Evolutionary conservation across 2,329 filamentous ascomycete genomes (phyloP).

Genomic region (Aspergillus sp.): DNA sequence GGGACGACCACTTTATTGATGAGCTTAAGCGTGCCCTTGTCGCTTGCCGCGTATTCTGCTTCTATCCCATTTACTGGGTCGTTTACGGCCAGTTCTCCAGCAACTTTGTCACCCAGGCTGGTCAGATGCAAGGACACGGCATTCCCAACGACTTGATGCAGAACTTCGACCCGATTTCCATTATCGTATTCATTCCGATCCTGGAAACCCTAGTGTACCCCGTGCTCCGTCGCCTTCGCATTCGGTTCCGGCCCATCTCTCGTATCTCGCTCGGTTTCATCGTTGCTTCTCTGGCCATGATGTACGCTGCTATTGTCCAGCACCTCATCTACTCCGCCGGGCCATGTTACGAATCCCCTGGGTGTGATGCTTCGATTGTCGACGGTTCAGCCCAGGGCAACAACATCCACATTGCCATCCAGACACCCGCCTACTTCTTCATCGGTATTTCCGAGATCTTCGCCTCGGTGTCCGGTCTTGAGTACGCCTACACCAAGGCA

Average conservation of each 20-base stretch:
- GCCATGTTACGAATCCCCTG: conserved; percentile 51
- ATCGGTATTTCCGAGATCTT: conserved; percentile 57
- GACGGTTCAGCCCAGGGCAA: conserved; percentile 39
- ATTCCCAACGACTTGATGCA: conserved; percentile 76
- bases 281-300: conserved; percentile 61
- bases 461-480: conserved; percentile 66
- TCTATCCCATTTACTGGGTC: conserved; percentile 69
- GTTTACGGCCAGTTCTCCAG: conserved; percentile 67
- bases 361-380: conserved; percentile 32
- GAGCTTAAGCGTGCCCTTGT: conserved; percentile 66
- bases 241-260: conserved; percentile 73
- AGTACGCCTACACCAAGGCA: conserved; percentile 74
- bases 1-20: conserved; percentile 71
- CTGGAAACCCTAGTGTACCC: conserved; percentile 71
- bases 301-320: conserved; percentile 61
- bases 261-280: conserved; percentile 71
- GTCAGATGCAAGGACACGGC: conserved; percentile 63
- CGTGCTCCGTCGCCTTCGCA: conserved; percentile 59
- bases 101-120: conserved; percentile 66
- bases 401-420: conserved; percentile 45
- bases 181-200: conserved; percentile 73
- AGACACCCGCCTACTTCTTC: conserved; percentile 47
- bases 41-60: conserved; percentile 72
- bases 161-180: conserved; percentile 73
- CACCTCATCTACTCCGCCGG: conserved; percentile 54